Conservation (phyloP, 768 basidiomycete species). For the Xerocomus brunneocitrinus region DNA sequence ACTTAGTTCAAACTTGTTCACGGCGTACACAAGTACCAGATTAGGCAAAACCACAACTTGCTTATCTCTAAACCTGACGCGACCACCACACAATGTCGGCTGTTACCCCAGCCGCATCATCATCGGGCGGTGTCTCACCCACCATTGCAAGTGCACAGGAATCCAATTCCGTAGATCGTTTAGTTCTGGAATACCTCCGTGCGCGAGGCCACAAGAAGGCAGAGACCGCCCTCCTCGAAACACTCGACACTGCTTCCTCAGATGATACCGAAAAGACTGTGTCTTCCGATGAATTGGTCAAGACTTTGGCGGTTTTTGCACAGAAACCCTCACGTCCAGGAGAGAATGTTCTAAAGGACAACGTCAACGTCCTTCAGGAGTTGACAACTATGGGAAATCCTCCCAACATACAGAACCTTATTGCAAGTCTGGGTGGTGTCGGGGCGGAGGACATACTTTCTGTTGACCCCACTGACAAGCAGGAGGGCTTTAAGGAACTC, state of each 20-base stretch:
- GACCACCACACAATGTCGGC: conserved; percentile 24
- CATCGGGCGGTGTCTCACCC: conserved; percentile 31
- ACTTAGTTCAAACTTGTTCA: too few species aligned
- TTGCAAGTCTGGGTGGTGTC: conserved; percentile 71
- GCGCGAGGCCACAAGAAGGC: conserved; percentile 42
- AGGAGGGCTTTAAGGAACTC: conserved; percentile 80
- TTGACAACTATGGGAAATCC: conserved; percentile 66
- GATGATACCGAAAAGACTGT: conserved; percentile 37
- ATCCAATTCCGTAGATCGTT: conserved; percentile 32
- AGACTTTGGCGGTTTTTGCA: conserved; percentile 60
- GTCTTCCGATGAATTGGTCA: conserved; percentile 50
- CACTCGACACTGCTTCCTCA: conserved; percentile 29
- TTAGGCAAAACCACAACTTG: neutral
- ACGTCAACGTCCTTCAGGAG: conserved; percentile 60
- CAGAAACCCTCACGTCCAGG: conserved; percentile 62
- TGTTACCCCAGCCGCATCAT: conserved; percentile 32
- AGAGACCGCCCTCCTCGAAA: conserved; percentile 41
- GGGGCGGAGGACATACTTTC: conserved; percentile 81
- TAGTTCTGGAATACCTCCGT: conserved; percentile 48
- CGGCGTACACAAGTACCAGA: neutral
- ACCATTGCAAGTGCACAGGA: conserved; percentile 27
- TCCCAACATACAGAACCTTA: conserved; percentile 67
- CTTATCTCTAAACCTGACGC: neutral
- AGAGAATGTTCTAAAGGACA: conserved; percentile 69
- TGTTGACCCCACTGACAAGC: conserved; percentile 78